A percentile compares a stretch with the other conserved stretches of the same genome.
phyloP scores from a whole-genome alignment of 208 protist species.

The Porcisia deanei region DNA sequence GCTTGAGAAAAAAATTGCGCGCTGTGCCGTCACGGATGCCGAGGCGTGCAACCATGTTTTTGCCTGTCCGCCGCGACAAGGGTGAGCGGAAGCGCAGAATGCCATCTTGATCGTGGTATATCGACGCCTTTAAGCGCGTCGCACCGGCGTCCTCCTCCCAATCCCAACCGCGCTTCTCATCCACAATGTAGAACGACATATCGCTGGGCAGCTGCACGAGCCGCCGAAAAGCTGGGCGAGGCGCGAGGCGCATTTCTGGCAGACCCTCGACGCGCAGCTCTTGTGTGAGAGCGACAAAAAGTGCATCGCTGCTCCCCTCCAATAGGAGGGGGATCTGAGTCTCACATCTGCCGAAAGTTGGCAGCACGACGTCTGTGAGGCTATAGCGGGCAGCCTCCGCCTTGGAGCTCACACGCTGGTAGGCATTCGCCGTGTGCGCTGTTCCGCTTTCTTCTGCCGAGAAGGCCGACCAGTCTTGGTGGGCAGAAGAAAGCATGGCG shows the following conservation, averaged over 20 bases:
- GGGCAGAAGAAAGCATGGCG: conserved; percentile 41
- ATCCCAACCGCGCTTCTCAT: conserved; percentile 75
- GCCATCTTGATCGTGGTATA: conserved; percentile 79
- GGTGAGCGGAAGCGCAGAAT: conserved; percentile 70
- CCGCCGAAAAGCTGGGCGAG: conserved; percentile 55
- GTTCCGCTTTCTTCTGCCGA: neutral
- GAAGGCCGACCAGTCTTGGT: conserved; percentile 53
- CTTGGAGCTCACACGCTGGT: conserved; percentile 27
- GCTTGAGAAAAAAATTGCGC: conserved; percentile 71
- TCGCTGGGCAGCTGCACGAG: conserved; percentile 44
- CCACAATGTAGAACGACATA: conserved; percentile 57
- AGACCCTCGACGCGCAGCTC: conserved; percentile 67
- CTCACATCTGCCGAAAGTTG: conserved; percentile 42
- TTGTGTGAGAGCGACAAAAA: conserved; percentile 34
- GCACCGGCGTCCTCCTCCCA: conserved; percentile 55
- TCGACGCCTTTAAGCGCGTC: conserved; percentile 32
- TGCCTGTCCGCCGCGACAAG: conserved; percentile 37
- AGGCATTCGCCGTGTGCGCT: neutral
- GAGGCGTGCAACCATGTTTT: conserved; percentile 61
- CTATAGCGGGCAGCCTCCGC: conserved; percentile 49
- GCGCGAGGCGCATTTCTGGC: conserved; percentile 48
- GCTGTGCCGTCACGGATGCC: conserved; percentile 65
- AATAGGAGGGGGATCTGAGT: conserved; percentile 6
- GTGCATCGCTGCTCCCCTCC: conserved; percentile 9
- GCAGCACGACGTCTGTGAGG: conserved; percentile 71